Percentiles rank a stretch among this genome's conserved stretches.
Evolutionary conservation across 2,329 filamentous ascomycete genomes (phyloP).

Genomic region (Biscogniauxia mediterranea): DNA sequence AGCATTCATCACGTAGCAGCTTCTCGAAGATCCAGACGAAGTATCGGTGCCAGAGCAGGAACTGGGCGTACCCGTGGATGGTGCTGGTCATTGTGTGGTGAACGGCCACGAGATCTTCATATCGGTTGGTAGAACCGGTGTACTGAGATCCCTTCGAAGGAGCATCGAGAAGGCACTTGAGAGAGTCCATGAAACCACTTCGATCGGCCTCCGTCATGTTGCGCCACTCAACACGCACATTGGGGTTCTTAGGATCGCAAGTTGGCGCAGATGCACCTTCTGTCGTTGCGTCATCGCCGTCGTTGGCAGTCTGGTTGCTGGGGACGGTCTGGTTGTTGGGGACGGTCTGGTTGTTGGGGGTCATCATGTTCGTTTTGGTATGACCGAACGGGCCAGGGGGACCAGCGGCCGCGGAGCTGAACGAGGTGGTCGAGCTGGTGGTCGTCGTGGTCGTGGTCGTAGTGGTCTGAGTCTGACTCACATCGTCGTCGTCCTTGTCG

Average conservation of each 20-base stretch:
- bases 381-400: not conserved
- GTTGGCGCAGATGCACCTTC: conserved; percentile 13
- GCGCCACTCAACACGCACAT: conserved; percentile 33
- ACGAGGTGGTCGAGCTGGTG: not conserved
- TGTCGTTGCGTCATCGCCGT: conserved; percentile 7
- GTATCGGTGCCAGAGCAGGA: conserved; percentile 42
- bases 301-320: conserved; percentile 9
- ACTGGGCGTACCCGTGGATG: conserved; percentile 35
- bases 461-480: not conserved
- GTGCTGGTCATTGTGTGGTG: conserved; percentile 35
- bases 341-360: not conserved
- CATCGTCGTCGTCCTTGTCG: conserved; percentile 6
- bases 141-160: conserved; percentile 28
- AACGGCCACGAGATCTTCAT: conserved; percentile 39
- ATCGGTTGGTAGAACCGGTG: conserved; percentile 30
- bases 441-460: not conserved
- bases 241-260: conserved; percentile 27
- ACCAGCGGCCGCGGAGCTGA: not conserved
- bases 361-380: conserved; percentile 3
- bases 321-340: not conserved
- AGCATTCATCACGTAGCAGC: conserved; percentile 39
- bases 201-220: conserved; percentile 31
- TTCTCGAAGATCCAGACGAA: conserved; percentile 37
- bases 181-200: conserved; percentile 32
- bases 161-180: conserved; percentile 34